Conservation (phyloP, 1,284 basidiomycete genomes). For the Trametes pubescens region DNA sequence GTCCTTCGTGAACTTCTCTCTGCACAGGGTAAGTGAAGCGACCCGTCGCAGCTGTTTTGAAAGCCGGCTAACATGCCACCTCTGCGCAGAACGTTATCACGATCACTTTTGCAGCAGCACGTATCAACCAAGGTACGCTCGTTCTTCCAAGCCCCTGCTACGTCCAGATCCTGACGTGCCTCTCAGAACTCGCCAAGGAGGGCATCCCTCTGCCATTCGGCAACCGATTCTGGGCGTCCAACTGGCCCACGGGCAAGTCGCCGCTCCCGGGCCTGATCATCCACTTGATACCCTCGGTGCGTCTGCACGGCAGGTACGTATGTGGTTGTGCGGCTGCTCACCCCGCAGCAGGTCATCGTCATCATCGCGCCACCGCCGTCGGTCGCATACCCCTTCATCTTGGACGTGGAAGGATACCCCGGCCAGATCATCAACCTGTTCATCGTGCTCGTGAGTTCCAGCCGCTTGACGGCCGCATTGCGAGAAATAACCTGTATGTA, state of each 20-base stretch:
- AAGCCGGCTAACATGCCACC: neutral
- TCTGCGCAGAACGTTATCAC: constrained; percentile 40
- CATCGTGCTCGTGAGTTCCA: constrained; percentile 52
- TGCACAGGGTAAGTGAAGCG: no score
- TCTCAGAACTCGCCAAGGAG: constrained; percentile 52
- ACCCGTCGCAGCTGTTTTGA: neutral
- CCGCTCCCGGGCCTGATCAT: constrained; percentile 67
- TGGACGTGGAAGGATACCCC: constrained; percentile 68
- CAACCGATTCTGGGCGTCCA: constrained; percentile 70
- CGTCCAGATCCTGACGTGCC: neutral
- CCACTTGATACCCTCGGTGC: constrained; percentile 63
- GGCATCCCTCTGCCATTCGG: constrained; percentile 64
- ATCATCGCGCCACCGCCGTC: constrained; percentile 64
- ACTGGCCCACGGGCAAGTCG: constrained; percentile 67
- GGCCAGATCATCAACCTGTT: constrained; percentile 63
- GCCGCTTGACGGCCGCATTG: neutral
- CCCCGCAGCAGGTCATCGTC: constrained; percentile 52
- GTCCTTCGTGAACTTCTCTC: no score
- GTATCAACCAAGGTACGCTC: constrained; percentile 42
- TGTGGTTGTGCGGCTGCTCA: neutral
- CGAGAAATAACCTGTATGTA: no score
- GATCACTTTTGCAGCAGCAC: constrained; percentile 39
- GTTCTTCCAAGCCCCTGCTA: neutral
- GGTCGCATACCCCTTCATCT: constrained; percentile 73
- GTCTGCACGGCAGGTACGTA: constrained; percentile 28